Evolutionary conservation across 2,329 filamentous ascomycete species (phyloP).

Genomic region (Sporothrix brunneoviolacea): DNA sequence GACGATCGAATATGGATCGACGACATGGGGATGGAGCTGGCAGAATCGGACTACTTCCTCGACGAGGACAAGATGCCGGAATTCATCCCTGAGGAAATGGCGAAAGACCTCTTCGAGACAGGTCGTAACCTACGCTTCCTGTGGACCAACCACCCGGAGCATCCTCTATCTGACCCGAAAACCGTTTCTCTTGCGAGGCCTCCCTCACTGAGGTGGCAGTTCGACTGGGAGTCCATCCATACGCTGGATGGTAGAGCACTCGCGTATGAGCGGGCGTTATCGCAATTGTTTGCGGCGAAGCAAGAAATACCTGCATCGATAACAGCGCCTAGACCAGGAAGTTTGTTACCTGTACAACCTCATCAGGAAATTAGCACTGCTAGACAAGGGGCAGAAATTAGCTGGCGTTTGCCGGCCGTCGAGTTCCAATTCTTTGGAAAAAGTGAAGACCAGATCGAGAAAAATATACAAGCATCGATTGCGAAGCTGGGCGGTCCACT

Average conservation of each 20-base stretch:
- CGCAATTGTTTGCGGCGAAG: conserved; percentile 24
- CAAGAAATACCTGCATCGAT: not conserved
- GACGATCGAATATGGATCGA: conserved; percentile 49
- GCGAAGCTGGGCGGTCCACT: conserved; percentile 34
- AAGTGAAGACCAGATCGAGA: conserved; percentile 39
- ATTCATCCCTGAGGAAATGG: conserved; percentile 66
- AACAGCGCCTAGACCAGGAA: not conserved
- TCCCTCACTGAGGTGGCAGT: conserved; percentile 60
- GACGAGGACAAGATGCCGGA: conserved; percentile 60
- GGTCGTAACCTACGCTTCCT: conserved; percentile 71
- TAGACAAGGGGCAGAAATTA: not conserved
- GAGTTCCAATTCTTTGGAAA: conserved; percentile 43
- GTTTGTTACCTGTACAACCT: not conserved
- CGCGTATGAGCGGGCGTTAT: conserved; percentile 42
- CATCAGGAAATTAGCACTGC: too few species aligned
- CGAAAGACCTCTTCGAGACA: conserved; percentile 67
- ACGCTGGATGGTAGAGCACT: conserved; percentile 54
- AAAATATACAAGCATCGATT: conserved; percentile 45
- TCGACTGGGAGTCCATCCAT: conserved; percentile 64
- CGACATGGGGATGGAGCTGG: conserved; percentile 51
- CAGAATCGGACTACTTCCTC: conserved; percentile 56
- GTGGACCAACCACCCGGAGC: conserved; percentile 60
- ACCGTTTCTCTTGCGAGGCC: conserved; percentile 41
- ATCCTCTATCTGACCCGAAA: conserved; percentile 55
- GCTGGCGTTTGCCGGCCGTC: conserved; percentile 14